Conservation (phyloP, 1,139 yeast genomes). For the Pichia norvegensis region DNA sequence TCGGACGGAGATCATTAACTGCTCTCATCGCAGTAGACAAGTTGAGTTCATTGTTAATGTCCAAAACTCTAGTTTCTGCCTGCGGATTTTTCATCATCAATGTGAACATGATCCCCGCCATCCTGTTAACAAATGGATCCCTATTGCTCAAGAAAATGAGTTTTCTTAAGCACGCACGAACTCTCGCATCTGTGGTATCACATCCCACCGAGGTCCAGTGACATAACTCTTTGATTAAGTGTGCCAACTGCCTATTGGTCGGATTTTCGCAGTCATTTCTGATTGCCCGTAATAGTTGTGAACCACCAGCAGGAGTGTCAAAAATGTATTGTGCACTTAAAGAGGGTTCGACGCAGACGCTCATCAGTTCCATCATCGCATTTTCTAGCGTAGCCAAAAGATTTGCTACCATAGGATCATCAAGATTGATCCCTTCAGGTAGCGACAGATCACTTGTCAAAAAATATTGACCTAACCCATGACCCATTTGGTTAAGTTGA, state of each 20-base stretch:
- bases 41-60: not conserved
- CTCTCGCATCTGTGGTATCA: not conserved
- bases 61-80: not conserved
- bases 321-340: not conserved
- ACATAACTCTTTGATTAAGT: not conserved
- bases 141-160: not conserved
- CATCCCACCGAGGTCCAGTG: not conserved
- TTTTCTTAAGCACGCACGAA: not conserved
- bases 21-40: not conserved
- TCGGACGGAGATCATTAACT: not conserved
- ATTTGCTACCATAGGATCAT: not conserved
- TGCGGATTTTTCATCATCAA: not conserved
- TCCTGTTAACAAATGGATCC: not conserved
- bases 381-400: not conserved
- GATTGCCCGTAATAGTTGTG: not conserved
- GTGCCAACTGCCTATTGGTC: not conserved
- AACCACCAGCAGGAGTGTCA: not conserved
- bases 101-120: not conserved
- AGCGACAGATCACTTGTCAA: not conserved
- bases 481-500: not conserved
- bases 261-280: not conserved
- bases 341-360: not conserved
- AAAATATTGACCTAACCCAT: not conserved
- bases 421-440: not conserved
- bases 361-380: not conserved